Conservation (phyloP, 2,329 filamentous ascomycete species). For the Stagonosporopsis vannaccii region DNA sequence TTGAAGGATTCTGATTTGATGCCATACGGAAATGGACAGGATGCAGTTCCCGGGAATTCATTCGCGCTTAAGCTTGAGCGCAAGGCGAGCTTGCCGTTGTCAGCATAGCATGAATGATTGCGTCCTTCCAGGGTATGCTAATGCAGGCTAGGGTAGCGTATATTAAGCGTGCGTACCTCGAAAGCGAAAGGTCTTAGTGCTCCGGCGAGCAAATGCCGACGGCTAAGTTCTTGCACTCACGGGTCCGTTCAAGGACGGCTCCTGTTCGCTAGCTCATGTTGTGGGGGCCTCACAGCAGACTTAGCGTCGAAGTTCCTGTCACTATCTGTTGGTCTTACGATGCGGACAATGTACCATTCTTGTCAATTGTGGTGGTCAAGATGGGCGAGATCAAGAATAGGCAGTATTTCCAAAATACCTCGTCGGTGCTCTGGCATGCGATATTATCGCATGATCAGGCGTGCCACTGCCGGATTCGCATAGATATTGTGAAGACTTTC, state of each 20-base stretch:
- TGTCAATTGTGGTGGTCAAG: neutral
- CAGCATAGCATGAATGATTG: neutral
- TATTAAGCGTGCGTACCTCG: neutral
- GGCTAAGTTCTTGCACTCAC: neutral
- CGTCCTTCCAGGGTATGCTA: neutral
- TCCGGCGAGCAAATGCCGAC: neutral
- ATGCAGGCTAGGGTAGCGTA: neutral
- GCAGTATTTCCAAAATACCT: neutral
- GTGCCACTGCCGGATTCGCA: neutral
- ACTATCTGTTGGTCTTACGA: neutral
- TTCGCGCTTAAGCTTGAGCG: neutral
- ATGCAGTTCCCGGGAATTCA: neutral
- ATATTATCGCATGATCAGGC: neutral
- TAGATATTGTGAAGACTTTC: neutral
- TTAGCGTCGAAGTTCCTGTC: neutral
- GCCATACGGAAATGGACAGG: neutral
- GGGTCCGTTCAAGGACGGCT: conserved; percentile 1
- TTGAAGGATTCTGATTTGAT: conserved; percentile 5
- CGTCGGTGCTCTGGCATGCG: neutral
- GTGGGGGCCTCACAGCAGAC: neutral
- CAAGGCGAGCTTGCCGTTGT: conserved; percentile 1
- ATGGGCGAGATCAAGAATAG: neutral
- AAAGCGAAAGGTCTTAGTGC: neutral
- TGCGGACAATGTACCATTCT: neutral
- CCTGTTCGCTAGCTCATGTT: neutral